Conservation (phyloP, 2,329 filamentous ascomycete genomes). For the Sporothrix protearum region DNA sequence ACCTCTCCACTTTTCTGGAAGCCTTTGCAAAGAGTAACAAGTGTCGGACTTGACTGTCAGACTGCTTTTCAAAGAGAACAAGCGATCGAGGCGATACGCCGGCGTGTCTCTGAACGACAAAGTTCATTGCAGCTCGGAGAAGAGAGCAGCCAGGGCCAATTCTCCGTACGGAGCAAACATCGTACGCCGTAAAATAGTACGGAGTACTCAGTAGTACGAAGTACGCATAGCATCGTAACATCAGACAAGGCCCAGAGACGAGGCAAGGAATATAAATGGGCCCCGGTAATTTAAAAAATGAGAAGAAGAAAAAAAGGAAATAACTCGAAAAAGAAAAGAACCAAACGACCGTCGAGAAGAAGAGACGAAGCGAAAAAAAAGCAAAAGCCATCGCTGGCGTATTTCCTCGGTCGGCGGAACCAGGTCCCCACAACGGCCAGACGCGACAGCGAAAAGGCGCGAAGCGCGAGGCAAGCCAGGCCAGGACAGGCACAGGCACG, state of each 20-base stretch:
- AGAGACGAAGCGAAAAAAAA: neutral
- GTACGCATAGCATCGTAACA: neutral
- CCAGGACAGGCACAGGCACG: neutral
- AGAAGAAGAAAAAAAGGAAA: neutral
- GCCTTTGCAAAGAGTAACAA: neutral
- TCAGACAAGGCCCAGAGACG: neutral
- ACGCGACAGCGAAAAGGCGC: constrained; percentile 28
- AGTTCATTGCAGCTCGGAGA: neutral
- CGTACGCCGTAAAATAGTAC: neutral
- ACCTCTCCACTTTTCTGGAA: neutral
- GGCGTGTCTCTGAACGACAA: neutral
- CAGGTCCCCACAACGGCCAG: constrained; percentile 6
- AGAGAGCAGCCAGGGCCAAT: neutral
- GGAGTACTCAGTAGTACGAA: neutral
- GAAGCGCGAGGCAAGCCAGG: constrained; percentile 25
- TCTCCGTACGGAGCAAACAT: neutral
- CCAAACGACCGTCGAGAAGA: neutral
- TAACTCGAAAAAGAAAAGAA: neutral
- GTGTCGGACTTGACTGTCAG: neutral
- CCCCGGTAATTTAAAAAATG: neutral
- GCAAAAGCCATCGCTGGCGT: neutral
- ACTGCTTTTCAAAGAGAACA: neutral
- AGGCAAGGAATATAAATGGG: neutral
- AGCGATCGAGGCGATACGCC: neutral
- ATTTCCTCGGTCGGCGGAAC: constrained; percentile 10